Conservation (phyloP, 2,329 filamentous ascomycete genomes). For the Ophiostoma angusticollis region DNA sequence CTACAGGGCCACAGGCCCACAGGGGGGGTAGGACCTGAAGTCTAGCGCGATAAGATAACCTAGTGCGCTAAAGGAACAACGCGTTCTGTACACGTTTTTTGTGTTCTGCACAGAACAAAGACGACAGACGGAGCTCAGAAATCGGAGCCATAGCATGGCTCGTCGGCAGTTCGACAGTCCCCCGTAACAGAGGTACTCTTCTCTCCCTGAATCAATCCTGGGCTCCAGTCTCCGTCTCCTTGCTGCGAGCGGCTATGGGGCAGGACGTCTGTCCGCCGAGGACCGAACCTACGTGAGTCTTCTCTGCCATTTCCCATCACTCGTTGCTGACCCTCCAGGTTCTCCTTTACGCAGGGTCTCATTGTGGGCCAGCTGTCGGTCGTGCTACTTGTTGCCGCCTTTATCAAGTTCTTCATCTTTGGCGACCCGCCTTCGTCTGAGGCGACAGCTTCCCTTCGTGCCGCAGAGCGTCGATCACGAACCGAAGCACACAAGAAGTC, state of each 20-base stretch:
- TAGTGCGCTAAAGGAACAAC: conserved; percentile 4
- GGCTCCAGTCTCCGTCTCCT: background rate
- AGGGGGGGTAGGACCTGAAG: no score
- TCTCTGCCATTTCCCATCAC: background rate
- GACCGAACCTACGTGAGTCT: conserved; percentile 34
- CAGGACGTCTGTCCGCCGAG: conserved; percentile 28
- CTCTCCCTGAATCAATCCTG: background rate
- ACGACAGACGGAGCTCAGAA: background rate
- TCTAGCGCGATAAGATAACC: conserved; percentile 11
- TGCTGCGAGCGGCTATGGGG: conserved; percentile 26
- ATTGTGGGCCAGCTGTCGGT: conserved; percentile 88
- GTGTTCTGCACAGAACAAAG: background rate
- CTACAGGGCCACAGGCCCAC: no score
- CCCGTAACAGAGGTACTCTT: background rate
- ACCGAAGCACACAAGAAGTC: conserved; percentile 67
- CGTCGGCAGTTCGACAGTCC: conserved; percentile 2
- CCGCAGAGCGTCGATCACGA: conserved; percentile 59
- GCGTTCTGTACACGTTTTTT: conserved; percentile 7
- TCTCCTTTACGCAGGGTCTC: conserved; percentile 89
- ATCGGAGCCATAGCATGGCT: conserved; percentile 4
- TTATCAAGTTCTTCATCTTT: conserved; percentile 99
- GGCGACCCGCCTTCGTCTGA: conserved; percentile 82
- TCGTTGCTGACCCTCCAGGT: conserved; percentile 31
- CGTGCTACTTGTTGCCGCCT: conserved; percentile 77
- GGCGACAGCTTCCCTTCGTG: conserved; percentile 61